Evolutionary conservation across 257 asterid species (phyloP).

Genomic region (Nicotiana sylvestris): DNA sequence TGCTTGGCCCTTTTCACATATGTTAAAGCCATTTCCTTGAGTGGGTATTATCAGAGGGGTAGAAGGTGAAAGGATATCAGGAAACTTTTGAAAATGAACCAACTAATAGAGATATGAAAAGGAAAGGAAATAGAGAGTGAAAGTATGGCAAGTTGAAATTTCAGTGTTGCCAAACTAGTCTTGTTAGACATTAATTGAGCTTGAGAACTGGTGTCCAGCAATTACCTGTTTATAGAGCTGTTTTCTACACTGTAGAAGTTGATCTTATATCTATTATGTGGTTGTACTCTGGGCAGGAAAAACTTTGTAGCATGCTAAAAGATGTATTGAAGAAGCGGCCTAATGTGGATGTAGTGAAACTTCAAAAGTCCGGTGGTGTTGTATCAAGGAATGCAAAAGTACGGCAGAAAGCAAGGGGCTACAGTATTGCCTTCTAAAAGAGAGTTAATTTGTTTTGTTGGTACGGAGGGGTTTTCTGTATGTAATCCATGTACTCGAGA

Average conservation of each 20-base stretch:
- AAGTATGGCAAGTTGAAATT: too few relatives aligned
- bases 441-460: slow-evolving; percentile 50
- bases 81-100: too few relatives aligned
- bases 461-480: slow-evolving; percentile 44
- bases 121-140: too few relatives aligned
- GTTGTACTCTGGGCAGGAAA: slow-evolving; percentile 53
- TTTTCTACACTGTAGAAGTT: background rate
- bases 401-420: slow-evolving; percentile 81
- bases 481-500: slow-evolving; percentile 49
- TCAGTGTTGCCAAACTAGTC: too few relatives aligned
- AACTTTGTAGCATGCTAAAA: slow-evolving; percentile 97
- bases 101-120: too few relatives aligned
- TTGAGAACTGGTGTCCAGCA: too few relatives aligned
- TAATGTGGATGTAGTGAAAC: slow-evolving; percentile 93
- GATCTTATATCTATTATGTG: slow-evolving; percentile 12
- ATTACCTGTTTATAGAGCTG: background rate
- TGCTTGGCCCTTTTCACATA: too few relatives aligned
- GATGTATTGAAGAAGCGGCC: slow-evolving; percentile 69
- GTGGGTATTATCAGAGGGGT: too few relatives aligned
- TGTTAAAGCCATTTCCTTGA: too few relatives aligned
- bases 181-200: too few relatives aligned
- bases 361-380: slow-evolving; percentile 97
- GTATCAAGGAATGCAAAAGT: slow-evolving; percentile 92
- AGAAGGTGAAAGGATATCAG: too few relatives aligned
- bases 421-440: slow-evolving; percentile 45